Percentiles rank a stretch among this genome's conserved stretches.
Conservation (phyloP, 2,329 filamentous ascomycete species). For the Trichoderma semiorbis region DNA sequence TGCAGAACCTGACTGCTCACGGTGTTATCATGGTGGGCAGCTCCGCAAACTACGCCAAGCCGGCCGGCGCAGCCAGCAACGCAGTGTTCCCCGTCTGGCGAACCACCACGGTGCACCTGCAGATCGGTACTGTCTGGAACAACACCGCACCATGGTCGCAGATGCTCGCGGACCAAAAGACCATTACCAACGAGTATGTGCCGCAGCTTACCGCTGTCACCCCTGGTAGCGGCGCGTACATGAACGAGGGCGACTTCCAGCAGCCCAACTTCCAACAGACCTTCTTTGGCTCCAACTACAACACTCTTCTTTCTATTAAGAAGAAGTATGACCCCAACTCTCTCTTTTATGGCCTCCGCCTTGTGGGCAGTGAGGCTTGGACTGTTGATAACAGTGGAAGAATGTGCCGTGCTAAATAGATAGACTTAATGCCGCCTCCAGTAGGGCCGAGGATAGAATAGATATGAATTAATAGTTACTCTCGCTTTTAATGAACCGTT, state of each 20-base stretch:
- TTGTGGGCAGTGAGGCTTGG: constrained; percentile 52
- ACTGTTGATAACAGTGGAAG: constrained; percentile 30
- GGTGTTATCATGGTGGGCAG: constrained; percentile 25
- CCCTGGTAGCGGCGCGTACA: constrained; percentile 43
- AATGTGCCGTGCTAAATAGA: constrained; percentile 14
- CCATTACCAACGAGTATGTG: constrained; percentile 27
- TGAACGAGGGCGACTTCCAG: constrained; percentile 51
- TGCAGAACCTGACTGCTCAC: constrained; percentile 29
- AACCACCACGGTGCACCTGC: constrained; percentile 31
- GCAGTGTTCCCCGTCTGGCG: constrained; percentile 42
- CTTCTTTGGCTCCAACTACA: constrained; percentile 49
- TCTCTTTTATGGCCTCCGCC: constrained; percentile 47
- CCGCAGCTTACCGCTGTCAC: constrained; percentile 27
- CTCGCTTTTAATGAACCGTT: too few relatives aligned
- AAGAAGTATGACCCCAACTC: constrained; percentile 42
- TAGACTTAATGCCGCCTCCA: background rate
- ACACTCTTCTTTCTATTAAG: constrained; percentile 43
- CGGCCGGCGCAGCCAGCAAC: constrained; percentile 24
- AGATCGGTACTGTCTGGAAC: constrained; percentile 28
- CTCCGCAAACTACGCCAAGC: background rate
- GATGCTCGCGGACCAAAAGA: constrained; percentile 31
- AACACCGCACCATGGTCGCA: constrained; percentile 25
- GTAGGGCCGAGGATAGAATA: background rate
- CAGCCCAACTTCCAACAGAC: constrained; percentile 43
- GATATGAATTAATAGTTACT: background rate